Evolutionary conservation across 2,329 filamentous ascomycete genomes (phyloP).

Genomic region (Paracoccidioides brasiliensis): DNA sequence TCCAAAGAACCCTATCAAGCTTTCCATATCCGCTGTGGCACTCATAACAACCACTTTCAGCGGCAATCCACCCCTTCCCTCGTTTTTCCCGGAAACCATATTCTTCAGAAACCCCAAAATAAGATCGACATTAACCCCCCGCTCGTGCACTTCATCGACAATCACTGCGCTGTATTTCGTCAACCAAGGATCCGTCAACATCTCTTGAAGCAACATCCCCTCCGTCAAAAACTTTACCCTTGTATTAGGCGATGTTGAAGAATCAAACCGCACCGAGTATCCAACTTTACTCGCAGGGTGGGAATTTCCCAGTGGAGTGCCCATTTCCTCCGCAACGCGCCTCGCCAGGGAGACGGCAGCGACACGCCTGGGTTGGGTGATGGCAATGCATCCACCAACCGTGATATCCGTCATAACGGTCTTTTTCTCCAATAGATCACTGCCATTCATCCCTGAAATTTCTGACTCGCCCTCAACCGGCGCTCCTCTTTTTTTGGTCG

Average conservation of each 20-base stretch:
- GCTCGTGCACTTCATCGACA: conserved; percentile 93
- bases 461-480: background rate
- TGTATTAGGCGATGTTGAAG: conserved; percentile 66
- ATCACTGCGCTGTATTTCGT: conserved; percentile 78
- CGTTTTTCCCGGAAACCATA: conserved; percentile 46
- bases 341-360: conserved; percentile 84
- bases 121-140: conserved; percentile 87
- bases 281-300: conserved; percentile 57
- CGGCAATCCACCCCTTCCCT: conserved; percentile 55
- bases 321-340: conserved; percentile 75
- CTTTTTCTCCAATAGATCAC: background rate
- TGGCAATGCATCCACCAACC: conserved; percentile 72
- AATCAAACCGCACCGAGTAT: conserved; percentile 91
- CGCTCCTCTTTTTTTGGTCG: conserved; percentile 14
- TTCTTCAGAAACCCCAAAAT: conserved; percentile 78
- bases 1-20: conserved; percentile 61
- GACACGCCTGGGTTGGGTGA: conserved; percentile 87
- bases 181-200: conserved; percentile 71
- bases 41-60: conserved; percentile 94
- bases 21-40: conserved; percentile 81
- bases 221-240: conserved; percentile 91
- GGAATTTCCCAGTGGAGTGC: conserved; percentile 46
- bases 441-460: background rate
- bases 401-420: conserved; percentile 30
- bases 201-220: conserved; percentile 89